Evolutionary conservation across 306 rosid genomes (phyloP).

Genomic region (Lagenaria siceraria): DNA sequence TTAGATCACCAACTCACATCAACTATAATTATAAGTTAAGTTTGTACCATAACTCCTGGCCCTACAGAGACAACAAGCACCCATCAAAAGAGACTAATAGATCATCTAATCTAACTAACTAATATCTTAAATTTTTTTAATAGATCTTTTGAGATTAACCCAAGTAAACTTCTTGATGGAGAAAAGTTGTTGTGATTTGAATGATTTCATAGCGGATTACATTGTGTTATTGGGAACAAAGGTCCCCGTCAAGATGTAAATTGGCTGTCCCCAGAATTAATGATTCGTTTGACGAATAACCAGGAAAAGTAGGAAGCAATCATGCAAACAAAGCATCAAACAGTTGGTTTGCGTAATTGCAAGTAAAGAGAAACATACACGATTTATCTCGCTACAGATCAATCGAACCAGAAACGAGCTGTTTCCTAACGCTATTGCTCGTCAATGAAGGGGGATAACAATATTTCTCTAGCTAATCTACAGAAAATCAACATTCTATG

Average conservation of each 20-base stretch:
- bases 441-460: neutral
- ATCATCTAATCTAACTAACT: neutral
- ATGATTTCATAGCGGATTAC: neutral
- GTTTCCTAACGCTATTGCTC: neutral
- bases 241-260: neutral
- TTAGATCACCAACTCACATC: slow-evolving; percentile 9
- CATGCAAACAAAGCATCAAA: neutral
- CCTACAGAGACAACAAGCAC: neutral
- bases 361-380: neutral
- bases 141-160: neutral
- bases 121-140: neutral
- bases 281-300: neutral
- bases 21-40: neutral
- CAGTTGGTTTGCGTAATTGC: neutral
- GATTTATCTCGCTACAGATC: neutral
- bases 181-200: neutral
- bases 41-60: neutral
- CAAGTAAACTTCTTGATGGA: neutral
- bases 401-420: neutral
- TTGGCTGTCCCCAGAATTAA: neutral
- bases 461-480: neutral
- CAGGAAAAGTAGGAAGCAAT: neutral
- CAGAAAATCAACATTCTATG: neutral
- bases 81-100: neutral
- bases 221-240: neutral